These are phyloP conservation scores for Mycena haematopus DNA, from an alignment of 768 basidiomycete genomes.

Conservation along the genomic window DNA sequence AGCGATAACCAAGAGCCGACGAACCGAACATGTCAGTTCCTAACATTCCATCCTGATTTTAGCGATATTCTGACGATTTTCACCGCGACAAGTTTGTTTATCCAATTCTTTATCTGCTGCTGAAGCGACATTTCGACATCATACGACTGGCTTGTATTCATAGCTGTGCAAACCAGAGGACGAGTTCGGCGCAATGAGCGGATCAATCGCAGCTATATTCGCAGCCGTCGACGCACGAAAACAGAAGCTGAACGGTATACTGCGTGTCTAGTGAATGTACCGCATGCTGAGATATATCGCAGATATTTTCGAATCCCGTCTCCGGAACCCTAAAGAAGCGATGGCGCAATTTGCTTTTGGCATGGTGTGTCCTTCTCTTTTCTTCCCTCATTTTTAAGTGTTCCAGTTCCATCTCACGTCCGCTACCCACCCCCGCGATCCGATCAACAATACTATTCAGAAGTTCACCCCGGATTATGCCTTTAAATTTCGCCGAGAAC, in stretches of 20 bases:
- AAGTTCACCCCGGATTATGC: too few relatives aligned
- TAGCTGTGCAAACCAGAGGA: neutral
- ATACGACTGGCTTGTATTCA: conserved; percentile 24
- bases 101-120: conserved; percentile 20
- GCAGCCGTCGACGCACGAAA: conserved; percentile 23
- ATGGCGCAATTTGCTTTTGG: conserved; percentile 25
- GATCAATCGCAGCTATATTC: conserved; percentile 20
- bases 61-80: conserved; percentile 12
- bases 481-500: too few relatives aligned
- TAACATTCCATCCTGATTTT: too few relatives aligned
- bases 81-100: conserved; percentile 27
- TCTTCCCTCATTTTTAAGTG: too few relatives aligned
- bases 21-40: too few relatives aligned
- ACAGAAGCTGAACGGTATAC: conserved; percentile 14
- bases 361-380: conserved; percentile 21
- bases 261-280: neutral
- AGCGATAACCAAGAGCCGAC: too few relatives aligned
- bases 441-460: too few relatives aligned
- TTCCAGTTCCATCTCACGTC: too few relatives aligned
- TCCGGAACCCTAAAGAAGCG: neutral
- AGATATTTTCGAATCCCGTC: conserved; percentile 18
- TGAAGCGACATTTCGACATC: conserved; percentile 28
- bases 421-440: too few relatives aligned
- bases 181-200: conserved; percentile 22
- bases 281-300: neutral